A percentile compares a stretch with the other conserved stretches of the same genome.
phyloP scores from a whole-genome alignment of 192 early-diverging fungal species.

The Rhizophagus sp. region DNA sequence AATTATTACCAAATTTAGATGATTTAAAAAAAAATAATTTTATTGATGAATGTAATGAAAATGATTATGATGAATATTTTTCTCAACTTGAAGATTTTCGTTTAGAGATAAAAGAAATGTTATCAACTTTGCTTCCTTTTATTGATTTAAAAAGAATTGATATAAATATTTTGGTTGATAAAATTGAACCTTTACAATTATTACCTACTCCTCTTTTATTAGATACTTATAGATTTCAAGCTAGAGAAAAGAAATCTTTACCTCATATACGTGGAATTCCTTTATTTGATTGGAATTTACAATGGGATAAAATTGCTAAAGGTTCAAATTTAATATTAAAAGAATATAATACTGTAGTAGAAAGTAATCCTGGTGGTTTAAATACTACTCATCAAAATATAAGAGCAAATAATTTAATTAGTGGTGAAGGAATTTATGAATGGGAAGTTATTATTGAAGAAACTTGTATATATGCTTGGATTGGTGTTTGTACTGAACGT shows the following conservation, averaged over 20 bases:
- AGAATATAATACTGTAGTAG: neutral
- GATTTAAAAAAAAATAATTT: too few species aligned
- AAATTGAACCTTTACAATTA: slow-evolving; percentile 16
- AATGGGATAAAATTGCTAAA: neutral
- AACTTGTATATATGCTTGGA: neutral
- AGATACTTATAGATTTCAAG: slow-evolving; percentile 8
- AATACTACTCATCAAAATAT: neutral
- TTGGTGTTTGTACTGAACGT: slow-evolving; percentile 8
- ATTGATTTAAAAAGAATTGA: slow-evolving; percentile 13
- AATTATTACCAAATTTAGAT: neutral
- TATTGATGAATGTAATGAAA: neutral
- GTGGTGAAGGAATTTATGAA: slow-evolving; percentile 1
- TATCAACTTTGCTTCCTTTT: neutral
- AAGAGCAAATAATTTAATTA: neutral
- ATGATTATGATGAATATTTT: neutral
- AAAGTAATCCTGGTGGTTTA: neutral
- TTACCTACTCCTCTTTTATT: neutral
- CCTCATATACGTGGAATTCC: slow-evolving; percentile 1
- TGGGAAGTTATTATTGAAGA: slow-evolving; percentile 14
- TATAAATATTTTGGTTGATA: neutral
- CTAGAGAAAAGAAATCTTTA: slow-evolving; percentile 4
- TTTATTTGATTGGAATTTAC: neutral
- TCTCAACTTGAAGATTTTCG: neutral
- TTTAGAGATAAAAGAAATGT: neutral
- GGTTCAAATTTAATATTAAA: neutral